Conservation (phyloP, 345 rosid genomes). For the Salix caprea region DNA sequence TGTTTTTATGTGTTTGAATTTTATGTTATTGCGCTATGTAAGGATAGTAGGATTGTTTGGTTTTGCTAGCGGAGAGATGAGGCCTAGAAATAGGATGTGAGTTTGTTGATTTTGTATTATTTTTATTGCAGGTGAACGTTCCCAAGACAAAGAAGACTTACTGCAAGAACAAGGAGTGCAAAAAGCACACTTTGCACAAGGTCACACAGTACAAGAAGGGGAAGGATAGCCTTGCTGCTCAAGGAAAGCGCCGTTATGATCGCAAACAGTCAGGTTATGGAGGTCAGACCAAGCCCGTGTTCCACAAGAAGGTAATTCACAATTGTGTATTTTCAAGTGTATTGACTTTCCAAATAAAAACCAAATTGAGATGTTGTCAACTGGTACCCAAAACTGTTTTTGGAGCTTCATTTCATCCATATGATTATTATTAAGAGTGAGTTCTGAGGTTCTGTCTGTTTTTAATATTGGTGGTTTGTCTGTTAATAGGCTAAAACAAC, state of each 20-base stretch:
- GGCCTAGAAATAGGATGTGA: not conserved
- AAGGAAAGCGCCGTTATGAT: slow-evolving; percentile 77
- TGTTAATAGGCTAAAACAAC: slow-evolving; percentile 62
- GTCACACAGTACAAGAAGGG: slow-evolving; percentile 85
- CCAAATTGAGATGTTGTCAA: not conserved
- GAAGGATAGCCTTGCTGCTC: slow-evolving; percentile 78
- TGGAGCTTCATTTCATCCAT: not conserved
- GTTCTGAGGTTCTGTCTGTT: not conserved
- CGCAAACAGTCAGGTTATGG: slow-evolving; percentile 83
- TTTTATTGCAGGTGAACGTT: slow-evolving; percentile 12
- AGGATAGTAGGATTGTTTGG: not conserved
- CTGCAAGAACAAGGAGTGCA: slow-evolving; percentile 65
- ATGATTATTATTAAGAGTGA: not conserved
- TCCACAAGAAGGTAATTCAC: slow-evolving; percentile 66
- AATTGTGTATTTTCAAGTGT: not conserved
- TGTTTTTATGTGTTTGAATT: too few relatives aligned
- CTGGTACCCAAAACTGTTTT: not conserved
- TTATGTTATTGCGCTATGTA: too few relatives aligned
- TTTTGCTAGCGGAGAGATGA: not conserved
- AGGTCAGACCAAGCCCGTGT: slow-evolving; percentile 83
- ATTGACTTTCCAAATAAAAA: not conserved
- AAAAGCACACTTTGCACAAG: slow-evolving; percentile 74
- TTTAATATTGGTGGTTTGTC: not conserved
- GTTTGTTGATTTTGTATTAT: not conserved
- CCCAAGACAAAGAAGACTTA: slow-evolving; percentile 18